Base-by-base conservation (phyloP, 164 flowering plant species). In the Magnolia sinica region DNA sequence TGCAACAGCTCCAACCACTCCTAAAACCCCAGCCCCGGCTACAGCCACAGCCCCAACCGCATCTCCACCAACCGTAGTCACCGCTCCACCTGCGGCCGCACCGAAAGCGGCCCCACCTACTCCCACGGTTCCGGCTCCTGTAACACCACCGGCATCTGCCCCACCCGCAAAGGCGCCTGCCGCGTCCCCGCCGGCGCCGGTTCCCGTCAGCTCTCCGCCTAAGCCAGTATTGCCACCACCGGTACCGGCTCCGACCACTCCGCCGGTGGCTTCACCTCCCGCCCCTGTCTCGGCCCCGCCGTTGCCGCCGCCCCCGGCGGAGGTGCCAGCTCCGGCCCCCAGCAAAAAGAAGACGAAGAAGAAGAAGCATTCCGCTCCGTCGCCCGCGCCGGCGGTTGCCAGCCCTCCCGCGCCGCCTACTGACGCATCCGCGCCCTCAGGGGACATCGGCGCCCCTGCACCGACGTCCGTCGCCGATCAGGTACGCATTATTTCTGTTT, bases 331-430 rank as follows among this genome's bases (percentile, higher is more conserved):
- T 13, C 86, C 87, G 5, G 83, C 86, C 18, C 89, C 87, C 1
- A 77, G 81, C 82, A 82, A 77, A 75, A 64, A 70, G 72, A 80
- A 79, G 75, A 75, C 23, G 66, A 76, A 68, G 68, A 27, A 75
- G 81, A 76, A 79, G 74, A 72, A 74, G 74, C 74, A 79, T 51
- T 45, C 52, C 2, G 82, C 88, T 23, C 83, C 84, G 22, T 74
- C 85, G 2, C 86, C 88, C 4, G 18, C 76, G 16, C 76, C 82
- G 7, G 37, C 70, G 2, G 18, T 14, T 0, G 49, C 20, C 5
- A 82, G 88, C 45, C 89, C 89, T 0, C 88, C 87, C 3, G 79
- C 87, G 0, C 87, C 89, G 1, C 80, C 86, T 0, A 27, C 77
- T 0, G 85, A 10, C 11, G 83, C 87, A 0, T 88, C 91, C 5